Base-by-base conservation (phyloP, 352 stramenopile species). In the Poterioochromonas sp. region DNA sequence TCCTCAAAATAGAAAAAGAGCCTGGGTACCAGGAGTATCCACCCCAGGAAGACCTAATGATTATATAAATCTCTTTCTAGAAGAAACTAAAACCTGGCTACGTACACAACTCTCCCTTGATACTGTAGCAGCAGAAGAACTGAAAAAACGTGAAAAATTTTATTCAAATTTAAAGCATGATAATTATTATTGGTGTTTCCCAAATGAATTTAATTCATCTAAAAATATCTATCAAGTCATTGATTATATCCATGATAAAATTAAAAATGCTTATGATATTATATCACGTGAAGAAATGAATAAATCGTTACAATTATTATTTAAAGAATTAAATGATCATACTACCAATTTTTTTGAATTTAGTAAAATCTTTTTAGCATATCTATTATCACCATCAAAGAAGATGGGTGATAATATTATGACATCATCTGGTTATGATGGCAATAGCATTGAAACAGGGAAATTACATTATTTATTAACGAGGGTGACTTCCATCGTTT, bases 271-370 rank as follows among this genome's bases (percentile, higher is more conserved):
- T 11, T 34, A 39, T 51, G 64, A 73, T 8, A 34, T 73, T 26
- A 26, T 73, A 11, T 11, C 2, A 32, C 64, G 40, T 34, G 64
- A 73, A 58, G 64, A 51, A 58, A 51, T 29, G 26, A 73, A 73
- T 29, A 73, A 73, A 34, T 58, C 41, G n/a, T 34, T 73, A n/a
- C 64, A 73, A 51, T 8, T 11, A 34, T 11, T 73, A 3, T 73
- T 73, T 58, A 73, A 41, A 34, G 64, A 73, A 34, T 34, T 73
- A n/a, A 73, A 73, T 34, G 64, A 73, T 34, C 15, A 73, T 58
- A 58, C 64, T 58, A 40, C 29, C 11, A 73, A 73, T 58, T 26
- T 26, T 11, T 58, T 73, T 22, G 41, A 73, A 32, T 58, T 58
- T 26, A 26, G 64, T 2, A 51, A 73, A 34, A 34, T 22, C 3